Percentiles rank a stretch among this genome's conserved stretches.
Conservation (phyloP, 2,329 filamentous ascomycete species). For the Neurospora sp. region DNA sequence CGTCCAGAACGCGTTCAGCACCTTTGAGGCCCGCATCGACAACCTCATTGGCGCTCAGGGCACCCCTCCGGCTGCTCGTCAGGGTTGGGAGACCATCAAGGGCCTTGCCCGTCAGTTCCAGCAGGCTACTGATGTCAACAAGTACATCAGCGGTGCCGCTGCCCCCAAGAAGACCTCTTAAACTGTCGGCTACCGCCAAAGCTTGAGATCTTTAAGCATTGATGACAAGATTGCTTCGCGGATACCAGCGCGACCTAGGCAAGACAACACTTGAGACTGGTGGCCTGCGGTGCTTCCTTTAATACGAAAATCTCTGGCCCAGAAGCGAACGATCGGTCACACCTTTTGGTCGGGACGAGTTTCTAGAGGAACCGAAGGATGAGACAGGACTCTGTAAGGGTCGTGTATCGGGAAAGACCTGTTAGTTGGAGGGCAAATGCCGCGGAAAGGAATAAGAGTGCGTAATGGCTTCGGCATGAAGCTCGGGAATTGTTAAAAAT, state of each 20-base stretch:
- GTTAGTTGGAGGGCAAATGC: not conserved
- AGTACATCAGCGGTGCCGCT: constrained; percentile 53
- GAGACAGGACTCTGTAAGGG: not conserved
- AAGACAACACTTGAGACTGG: not conserved
- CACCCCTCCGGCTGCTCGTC: constrained; percentile 67
- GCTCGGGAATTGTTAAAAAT: not conserved
- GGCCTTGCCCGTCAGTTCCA: constrained; percentile 60
- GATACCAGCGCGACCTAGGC: constrained; percentile 1
- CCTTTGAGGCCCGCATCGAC: constrained; percentile 67
- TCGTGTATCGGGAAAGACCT: not conserved
- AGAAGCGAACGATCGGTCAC: not conserved
- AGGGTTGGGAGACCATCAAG: constrained; percentile 77
- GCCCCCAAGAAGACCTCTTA: constrained; percentile 58
- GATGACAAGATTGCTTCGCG: constrained; percentile 9
- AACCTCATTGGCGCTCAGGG: constrained; percentile 76
- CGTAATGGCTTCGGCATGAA: not conserved
- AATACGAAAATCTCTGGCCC: not conserved
- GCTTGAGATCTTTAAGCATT: not conserved
- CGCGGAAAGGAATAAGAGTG: not conserved
- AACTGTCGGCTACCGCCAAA: constrained; percentile 6
- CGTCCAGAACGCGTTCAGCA: constrained; percentile 71
- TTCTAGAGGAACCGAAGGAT: not conserved
- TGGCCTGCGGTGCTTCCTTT: not conserved
- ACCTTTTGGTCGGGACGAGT: not conserved
- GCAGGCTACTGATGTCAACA: constrained; percentile 67